Percentiles rank a stretch among this genome's conserved stretches.
Evolutionary conservation across 371 early-diverging fungal genomes (phyloP).

Genomic region (Mortierella sp.): DNA sequence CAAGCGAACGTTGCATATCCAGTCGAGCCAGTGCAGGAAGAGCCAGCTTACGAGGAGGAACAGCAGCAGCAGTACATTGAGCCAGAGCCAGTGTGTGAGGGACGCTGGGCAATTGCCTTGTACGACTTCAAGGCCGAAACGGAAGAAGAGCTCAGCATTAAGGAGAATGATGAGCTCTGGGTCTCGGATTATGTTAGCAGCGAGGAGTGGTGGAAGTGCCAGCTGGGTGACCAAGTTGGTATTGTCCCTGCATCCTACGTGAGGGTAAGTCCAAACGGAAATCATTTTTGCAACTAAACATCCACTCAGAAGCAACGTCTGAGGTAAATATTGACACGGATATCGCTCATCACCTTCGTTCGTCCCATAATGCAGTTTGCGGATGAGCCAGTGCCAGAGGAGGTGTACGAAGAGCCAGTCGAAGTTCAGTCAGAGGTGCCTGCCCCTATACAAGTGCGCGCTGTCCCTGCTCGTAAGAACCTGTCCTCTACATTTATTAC

Average conservation of each 20-base stretch:
- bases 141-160: constrained; percentile 80
- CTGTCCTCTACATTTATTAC: neutral
- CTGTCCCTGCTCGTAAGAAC: constrained; percentile 36
- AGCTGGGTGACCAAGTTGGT: constrained; percentile 59
- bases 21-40: constrained; percentile 41
- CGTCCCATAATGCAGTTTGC: constrained; percentile 22
- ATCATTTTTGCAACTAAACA: no score
- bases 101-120: constrained; percentile 72
- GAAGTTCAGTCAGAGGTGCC: constrained; percentile 27
- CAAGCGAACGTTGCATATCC: constrained; percentile 33
- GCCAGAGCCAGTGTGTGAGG: constrained; percentile 53
- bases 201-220: constrained; percentile 83
- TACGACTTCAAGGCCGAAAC: constrained; percentile 82
- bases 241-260: constrained; percentile 69
- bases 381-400: constrained; percentile 44
- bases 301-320: no score
- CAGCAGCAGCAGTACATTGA: constrained; percentile 48
- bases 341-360: no score
- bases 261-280: constrained; percentile 25
- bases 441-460: constrained; percentile 26
- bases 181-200: constrained; percentile 79
- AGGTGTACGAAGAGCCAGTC: constrained; percentile 24
- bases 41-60: constrained; percentile 38
- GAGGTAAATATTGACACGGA: no score
- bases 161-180: constrained; percentile 79